Evolutionary conservation across 352 stramenopile genomes (phyloP), one percentile per base, ranked within the genome.

Genomic region (Phytophthora boehmeriae): DNA sequence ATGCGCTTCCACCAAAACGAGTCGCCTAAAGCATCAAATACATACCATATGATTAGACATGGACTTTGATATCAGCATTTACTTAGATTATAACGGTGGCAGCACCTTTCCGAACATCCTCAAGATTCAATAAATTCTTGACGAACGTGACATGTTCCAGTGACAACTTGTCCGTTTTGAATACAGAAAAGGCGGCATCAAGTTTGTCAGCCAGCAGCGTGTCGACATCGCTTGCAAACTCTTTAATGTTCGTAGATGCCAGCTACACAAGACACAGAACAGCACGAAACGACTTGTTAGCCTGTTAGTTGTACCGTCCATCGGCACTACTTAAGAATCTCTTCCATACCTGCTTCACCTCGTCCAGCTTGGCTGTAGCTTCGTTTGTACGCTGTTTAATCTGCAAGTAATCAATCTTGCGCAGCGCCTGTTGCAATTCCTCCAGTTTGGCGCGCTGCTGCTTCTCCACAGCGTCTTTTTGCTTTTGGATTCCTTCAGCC

Each of bases 1-100:
- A 90, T 66, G 36, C 73, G 71, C 9, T 84, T 71, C 83, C 80
- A 90, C 73, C 77, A 83, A 14, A 76, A 71, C n/a, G 59, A 75
- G 61, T 77, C 65, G 38, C 65, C 69, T 74, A 20, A 5, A 8
- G 17, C 8, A 54, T 46, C 27, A 20, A 17, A 25, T 1, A 36
- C 34, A 11, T 43, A 13, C n/a, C 39, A 14, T 30, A 20, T 32
- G 11, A 16, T 58, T 42, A 66, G 20, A 17, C 46, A 30, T 30
- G 25, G 25, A 30, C 3, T 6, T 8, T 6, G 6, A 30, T 30
- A 30, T 30, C 25, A 6, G 6, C 25, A 30, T 30, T 30, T 30
- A 30, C 25, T 30, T 30, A 30, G 25, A 30, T 30, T 30, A 8
- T 6, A 30, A 30, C 6, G 25, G 3, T 8, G 25, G 3, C 34